Conservation (phyloP, 768 basidiomycete genomes). For the Lyophyllum semitale region DNA sequence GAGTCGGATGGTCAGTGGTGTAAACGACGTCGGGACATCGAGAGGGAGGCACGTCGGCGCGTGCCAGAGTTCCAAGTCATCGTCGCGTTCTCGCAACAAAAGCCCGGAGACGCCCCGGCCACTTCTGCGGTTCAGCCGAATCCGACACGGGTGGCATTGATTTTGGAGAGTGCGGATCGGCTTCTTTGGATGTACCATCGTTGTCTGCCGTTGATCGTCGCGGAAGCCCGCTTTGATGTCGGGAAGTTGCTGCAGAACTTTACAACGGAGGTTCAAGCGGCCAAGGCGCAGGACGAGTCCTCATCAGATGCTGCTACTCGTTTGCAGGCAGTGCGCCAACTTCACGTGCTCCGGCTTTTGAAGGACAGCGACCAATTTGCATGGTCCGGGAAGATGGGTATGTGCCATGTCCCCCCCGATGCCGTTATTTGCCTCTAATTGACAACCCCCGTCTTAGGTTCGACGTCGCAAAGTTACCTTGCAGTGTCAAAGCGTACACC, state of each 20-base stretch:
- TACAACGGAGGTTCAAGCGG: slow-evolving; percentile 9
- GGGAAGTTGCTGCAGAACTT: slow-evolving; percentile 71
- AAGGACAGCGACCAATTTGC: slow-evolving; percentile 76
- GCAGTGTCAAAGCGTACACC: slow-evolving; percentile 65
- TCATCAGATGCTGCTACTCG: slow-evolving; percentile 27
- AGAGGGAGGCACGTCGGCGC: no score
- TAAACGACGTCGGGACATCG: no score
- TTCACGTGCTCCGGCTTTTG: slow-evolving; percentile 77
- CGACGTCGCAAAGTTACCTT: slow-evolving; percentile 63
- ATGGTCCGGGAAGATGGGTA: slow-evolving; percentile 77
- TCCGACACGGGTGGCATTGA: no score
- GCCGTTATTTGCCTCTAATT: background rate
- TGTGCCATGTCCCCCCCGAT: slow-evolving; percentile 19
- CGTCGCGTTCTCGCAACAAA: no score
- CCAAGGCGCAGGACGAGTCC: slow-evolving; percentile 24
- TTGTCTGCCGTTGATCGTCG: slow-evolving; percentile 63
- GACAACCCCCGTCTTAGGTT: slow-evolving; percentile 20
- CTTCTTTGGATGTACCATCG: no score
- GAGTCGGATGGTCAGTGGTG: no score
- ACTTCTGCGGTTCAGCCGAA: slow-evolving; percentile 18
- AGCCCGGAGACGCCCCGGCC: slow-evolving; percentile 39
- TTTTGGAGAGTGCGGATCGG: no score
- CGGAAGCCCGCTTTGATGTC: slow-evolving; percentile 83
- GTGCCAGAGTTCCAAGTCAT: no score
- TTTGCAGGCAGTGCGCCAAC: slow-evolving; percentile 56